A percentile compares a stretch with the other conserved stretches of the same genome.
These are phyloP conservation scores for Xylariomycetidae sp. DNA, from an alignment of 2,329 filamentous ascomycete species.

Conservation along the genomic window DNA sequence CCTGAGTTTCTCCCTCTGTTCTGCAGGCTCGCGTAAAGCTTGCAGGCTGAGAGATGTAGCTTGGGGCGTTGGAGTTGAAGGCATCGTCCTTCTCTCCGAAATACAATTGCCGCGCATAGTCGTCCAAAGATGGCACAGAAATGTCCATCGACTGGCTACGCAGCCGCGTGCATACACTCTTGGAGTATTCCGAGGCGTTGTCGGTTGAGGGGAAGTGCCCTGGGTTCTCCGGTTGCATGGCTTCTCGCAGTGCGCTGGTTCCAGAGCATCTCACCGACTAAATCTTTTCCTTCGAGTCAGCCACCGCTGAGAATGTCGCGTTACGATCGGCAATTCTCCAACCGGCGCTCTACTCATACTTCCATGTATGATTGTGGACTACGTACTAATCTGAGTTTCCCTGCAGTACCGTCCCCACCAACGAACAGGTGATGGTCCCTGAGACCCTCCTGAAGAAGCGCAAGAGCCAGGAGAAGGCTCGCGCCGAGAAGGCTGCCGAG, in stretches of 20 bases:
- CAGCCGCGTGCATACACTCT: constrained; percentile 40
- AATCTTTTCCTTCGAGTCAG: constrained; percentile 75
- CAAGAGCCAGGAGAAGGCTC: constrained; percentile 99
- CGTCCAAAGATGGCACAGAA: constrained; percentile 19
- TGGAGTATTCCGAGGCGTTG: constrained; percentile 59
- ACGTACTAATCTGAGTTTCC: constrained; percentile 69
- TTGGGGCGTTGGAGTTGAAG: constrained; percentile 78
- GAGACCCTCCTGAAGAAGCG: constrained; percentile 99
- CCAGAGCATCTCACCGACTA: constrained; percentile 62
- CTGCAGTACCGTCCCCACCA: constrained; percentile 79
- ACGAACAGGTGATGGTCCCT: constrained; percentile 93
- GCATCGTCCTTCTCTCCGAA: constrained; percentile 64
- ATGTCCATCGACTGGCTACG: constrained; percentile 13
- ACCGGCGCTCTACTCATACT: constrained; percentile 66
- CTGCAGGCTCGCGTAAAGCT: too few relatives aligned
- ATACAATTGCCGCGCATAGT: constrained; percentile 57
- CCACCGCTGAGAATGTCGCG: constrained; percentile 87
- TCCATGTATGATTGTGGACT: constrained; percentile 55
- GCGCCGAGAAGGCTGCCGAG: constrained; percentile 77
- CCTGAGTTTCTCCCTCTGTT: constrained; percentile 55
- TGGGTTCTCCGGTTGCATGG: constrained; percentile 5
- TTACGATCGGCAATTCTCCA: constrained; percentile 86
- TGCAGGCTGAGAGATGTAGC: constrained; percentile 55
- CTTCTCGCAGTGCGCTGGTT: constrained; percentile 9
- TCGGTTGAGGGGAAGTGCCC: constrained; percentile 58